These are phyloP conservation scores for Calonectria fujianensis DNA, from an alignment of 2,329 filamentous ascomycete genomes.

Conservation along the genomic window DNA sequence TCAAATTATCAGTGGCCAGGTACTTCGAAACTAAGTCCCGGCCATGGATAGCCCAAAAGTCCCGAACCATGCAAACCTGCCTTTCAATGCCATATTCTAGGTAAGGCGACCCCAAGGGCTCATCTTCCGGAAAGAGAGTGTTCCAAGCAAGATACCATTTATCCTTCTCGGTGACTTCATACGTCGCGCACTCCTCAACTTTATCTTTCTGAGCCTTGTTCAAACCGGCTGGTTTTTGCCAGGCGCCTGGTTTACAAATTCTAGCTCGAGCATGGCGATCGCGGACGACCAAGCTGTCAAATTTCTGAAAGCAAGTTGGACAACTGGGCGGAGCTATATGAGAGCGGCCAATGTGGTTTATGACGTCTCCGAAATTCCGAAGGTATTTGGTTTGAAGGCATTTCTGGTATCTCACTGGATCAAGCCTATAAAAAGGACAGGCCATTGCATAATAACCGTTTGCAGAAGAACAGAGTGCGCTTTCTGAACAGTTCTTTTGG, in stretches of 20 bases:
- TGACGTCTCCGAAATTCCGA: background rate
- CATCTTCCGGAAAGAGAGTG: background rate
- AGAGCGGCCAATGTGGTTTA: background rate
- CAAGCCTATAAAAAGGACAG: background rate
- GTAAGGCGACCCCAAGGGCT: background rate
- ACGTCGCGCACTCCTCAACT: background rate
- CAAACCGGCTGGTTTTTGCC: background rate
- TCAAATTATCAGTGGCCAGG: background rate
- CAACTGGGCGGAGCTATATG: background rate
- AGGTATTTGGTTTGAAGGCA: background rate
- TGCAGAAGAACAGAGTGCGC: too few species aligned
- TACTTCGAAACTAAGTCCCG: background rate
- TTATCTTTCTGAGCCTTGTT: background rate
- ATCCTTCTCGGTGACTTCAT: background rate
- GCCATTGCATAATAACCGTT: background rate
- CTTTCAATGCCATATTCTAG: conserved; percentile 13
- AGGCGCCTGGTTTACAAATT: background rate
- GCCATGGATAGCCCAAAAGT: conserved; percentile 1
- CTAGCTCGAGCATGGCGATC: background rate
- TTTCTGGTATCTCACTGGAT: background rate
- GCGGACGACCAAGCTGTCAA: background rate
- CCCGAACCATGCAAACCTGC: conserved; percentile 6
- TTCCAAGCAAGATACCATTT: conserved; percentile 15
- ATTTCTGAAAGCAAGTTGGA: background rate
- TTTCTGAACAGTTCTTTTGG: too few species aligned